Percentiles rank a stretch among this genome's conserved stretches.
These are phyloP conservation scores for Solidago caesia DNA, from an alignment of 129 eudicot genomes.

Conservation along the genomic window DNA sequence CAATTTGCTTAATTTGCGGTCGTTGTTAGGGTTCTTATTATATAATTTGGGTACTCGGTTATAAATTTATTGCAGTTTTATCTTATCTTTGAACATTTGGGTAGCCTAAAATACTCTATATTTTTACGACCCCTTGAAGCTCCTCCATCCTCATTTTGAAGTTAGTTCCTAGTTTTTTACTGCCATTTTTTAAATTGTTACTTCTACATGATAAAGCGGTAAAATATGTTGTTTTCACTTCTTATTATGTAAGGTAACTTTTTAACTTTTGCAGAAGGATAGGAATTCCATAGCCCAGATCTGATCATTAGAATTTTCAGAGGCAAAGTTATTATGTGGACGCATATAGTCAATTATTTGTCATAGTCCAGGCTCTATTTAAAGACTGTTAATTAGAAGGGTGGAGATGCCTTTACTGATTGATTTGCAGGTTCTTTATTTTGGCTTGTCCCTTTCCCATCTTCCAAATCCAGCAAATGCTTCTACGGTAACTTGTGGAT, in stretches of 20 bases:
- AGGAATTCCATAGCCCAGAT: slow-evolving; percentile 18
- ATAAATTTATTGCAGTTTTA: too few species aligned
- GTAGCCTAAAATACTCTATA: too few species aligned
- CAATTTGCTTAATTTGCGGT: background rate
- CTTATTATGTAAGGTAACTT: slow-evolving; percentile 27
- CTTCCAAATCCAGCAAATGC: background rate
- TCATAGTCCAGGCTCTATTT: slow-evolving; percentile 29
- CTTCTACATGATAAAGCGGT: too few species aligned
- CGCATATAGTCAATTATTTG: slow-evolving; percentile 4
- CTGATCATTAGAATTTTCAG: slow-evolving; percentile 25
- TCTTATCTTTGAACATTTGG: too few species aligned
- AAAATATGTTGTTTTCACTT: slow-evolving; percentile 4
- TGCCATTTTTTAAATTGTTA: background rate
- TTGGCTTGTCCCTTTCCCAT: slow-evolving; percentile 15
- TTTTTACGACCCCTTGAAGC: too few species aligned
- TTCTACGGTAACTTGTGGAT: slow-evolving; percentile 7
- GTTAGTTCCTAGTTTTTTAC: background rate
- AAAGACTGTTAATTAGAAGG: slow-evolving; percentile 10
- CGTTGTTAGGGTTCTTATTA: background rate
- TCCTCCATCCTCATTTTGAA: too few species aligned
- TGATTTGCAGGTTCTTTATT: slow-evolving; percentile 24
- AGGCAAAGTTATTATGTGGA: slow-evolving; percentile 18
- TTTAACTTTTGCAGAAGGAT: slow-evolving; percentile 28
- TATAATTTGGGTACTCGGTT: background rate
- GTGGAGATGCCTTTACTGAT: slow-evolving; percentile 22